These are phyloP conservation scores for Pythium folliculosum DNA, from an alignment of 352 stramenopile genomes.

Conservation along the genomic window DNA sequence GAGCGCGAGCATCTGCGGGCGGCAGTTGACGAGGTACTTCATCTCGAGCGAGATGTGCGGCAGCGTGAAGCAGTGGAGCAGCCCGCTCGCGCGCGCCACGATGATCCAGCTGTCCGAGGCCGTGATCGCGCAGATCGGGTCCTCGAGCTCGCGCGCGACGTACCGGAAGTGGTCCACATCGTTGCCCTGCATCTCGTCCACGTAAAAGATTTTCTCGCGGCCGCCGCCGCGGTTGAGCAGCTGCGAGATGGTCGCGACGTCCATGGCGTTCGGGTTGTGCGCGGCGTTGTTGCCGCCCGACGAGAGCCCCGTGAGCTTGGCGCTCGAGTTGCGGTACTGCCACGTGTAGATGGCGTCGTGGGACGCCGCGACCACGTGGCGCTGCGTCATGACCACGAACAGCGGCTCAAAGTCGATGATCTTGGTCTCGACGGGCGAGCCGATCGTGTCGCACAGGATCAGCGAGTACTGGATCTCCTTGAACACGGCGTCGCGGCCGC, in stretches of 20 bases:
- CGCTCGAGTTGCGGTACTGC: constrained; percentile 90
- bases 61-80: constrained; percentile 90
- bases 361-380: constrained; percentile 80
- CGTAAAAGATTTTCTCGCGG: constrained; percentile 90
- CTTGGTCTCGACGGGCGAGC: constrained; percentile 83
- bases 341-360: constrained; percentile 90
- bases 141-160: constrained; percentile 63
- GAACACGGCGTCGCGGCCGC: constrained; percentile 32
- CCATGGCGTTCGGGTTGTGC: constrained; percentile 39
- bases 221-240: constrained; percentile 62
- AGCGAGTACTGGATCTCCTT: constrained; percentile 82
- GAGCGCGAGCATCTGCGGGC: constrained; percentile 77
- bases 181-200: constrained; percentile 81
- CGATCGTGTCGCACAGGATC: constrained; percentile 87
- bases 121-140: constrained; percentile 87
- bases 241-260: constrained; percentile 66
- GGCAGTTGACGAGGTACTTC: constrained; percentile 86
- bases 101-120: constrained; percentile 87
- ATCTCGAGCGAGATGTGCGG: constrained; percentile 92
- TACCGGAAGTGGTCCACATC: constrained; percentile 78
- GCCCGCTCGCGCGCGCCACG: constrained; percentile 75
- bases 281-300: constrained; percentile 29
- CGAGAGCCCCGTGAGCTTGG: constrained; percentile 73
- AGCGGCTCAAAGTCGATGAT: constrained; percentile 84
- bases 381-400: constrained; percentile 86